A percentile compares a stretch with the other conserved stretches of the same genome.
Conservation (phyloP, 139 green algal species). For the Trebouxia sp. region DNA sequence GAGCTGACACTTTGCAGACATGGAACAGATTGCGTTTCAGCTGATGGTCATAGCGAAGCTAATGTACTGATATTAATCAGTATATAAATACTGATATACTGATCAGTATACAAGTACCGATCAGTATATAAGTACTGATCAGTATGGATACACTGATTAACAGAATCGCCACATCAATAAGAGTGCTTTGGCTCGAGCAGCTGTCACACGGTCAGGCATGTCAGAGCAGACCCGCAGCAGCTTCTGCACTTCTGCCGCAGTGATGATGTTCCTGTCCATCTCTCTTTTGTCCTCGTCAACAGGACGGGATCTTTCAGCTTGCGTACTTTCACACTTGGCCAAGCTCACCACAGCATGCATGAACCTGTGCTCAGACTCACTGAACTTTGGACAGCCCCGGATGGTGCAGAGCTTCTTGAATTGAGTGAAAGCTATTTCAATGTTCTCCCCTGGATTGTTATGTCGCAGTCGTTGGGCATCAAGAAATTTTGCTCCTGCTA, state of each 20-base stretch:
- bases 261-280: not conserved
- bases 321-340: not conserved
- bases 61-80: too few species aligned
- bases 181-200: not conserved
- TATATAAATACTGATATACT: too few species aligned
- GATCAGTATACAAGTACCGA: too few species aligned
- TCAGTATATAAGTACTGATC: too few species aligned
- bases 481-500: not conserved
- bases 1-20: too few species aligned
- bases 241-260: not conserved
- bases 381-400: not conserved
- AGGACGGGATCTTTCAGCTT: not conserved
- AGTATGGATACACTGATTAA: too few species aligned
- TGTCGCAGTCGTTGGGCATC: not conserved
- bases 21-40: too few species aligned
- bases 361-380: not conserved
- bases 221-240: not conserved
- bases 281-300: not conserved
- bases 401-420: constrained; percentile 8
- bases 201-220: not conserved
- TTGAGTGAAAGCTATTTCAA: not conserved
- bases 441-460: not conserved
- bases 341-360: not conserved
- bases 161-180: too few species aligned
- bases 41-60: too few species aligned